phyloP scores from a whole-genome alignment of 2,329 filamentous ascomycete genomes.

The Penicillium italicum region DNA sequence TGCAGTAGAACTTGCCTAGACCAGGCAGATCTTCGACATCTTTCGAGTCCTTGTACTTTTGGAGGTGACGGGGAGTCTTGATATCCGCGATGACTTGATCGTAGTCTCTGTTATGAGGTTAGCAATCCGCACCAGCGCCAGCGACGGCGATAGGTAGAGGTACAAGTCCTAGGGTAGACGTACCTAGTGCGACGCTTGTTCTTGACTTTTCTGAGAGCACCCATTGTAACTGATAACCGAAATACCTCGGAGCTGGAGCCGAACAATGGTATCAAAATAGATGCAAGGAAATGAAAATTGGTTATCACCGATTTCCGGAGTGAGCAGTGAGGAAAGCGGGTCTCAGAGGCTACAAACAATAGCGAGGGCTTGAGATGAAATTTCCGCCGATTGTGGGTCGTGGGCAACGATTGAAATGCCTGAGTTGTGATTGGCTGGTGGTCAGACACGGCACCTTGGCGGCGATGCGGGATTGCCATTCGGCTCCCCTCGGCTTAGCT shows the following conservation, averaged over 20 bases:
- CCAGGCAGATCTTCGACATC: constrained; percentile 82
- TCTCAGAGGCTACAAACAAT: constrained; percentile 12
- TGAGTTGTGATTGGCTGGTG: constrained; percentile 27
- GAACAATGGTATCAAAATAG: constrained; percentile 13
- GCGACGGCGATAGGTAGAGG: neutral
- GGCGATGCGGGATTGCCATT: constrained; percentile 26
- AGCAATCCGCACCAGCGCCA: constrained; percentile 4
- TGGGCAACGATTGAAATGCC: constrained; percentile 25
- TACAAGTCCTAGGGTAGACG: constrained; percentile 10
- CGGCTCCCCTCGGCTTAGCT: constrained; percentile 38
- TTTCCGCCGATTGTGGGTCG: constrained; percentile 28
- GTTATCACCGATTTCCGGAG: constrained; percentile 39
- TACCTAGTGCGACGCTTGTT: constrained; percentile 69
- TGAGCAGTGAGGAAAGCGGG: constrained; percentile 29
- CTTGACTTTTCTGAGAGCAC: constrained; percentile 64
- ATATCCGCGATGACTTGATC: constrained; percentile 89
- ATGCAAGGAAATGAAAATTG: constrained; percentile 21
- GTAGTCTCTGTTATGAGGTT: constrained; percentile 64
- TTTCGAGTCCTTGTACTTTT: constrained; percentile 73
- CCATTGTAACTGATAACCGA: constrained; percentile 53
- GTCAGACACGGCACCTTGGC: constrained; percentile 12
- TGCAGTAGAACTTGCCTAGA: constrained; percentile 80
- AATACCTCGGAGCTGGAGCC: constrained; percentile 15
- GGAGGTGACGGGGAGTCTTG: constrained; percentile 71
- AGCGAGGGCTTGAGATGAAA: constrained; percentile 21